Conservation (phyloP, 805 yeast species). For the Blastobotrys muscicola region DNA sequence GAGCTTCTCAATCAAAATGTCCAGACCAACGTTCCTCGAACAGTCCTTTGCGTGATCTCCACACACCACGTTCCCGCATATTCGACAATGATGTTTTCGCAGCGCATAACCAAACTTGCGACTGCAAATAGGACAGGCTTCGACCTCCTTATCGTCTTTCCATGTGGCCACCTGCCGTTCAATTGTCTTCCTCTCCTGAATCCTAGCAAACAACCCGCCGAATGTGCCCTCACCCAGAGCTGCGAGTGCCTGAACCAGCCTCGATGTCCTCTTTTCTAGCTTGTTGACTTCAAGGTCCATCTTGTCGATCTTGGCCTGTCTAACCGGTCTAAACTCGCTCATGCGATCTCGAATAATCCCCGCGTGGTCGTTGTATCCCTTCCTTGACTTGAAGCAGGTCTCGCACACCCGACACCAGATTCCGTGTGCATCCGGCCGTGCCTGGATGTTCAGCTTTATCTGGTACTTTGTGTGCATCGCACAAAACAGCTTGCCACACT, state of each 20-base stretch:
- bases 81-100: conserved; percentile 84
- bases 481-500: conserved; percentile 69
- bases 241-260: conserved; percentile 21
- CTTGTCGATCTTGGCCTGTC: conserved; percentile 40
- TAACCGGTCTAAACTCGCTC: conserved; percentile 28
- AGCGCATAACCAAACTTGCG: conserved; percentile 44
- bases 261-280: conserved; percentile 48
- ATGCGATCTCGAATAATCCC: conserved; percentile 44
- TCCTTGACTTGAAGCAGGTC: conserved; percentile 45
- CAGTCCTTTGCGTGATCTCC: conserved; percentile 55
- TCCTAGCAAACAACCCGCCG: conserved; percentile 23
- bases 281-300: conserved; percentile 44
- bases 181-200: conserved; percentile 25
- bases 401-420: conserved; percentile 66
- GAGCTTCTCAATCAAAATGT: conserved; percentile 24
- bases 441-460: conserved; percentile 40
- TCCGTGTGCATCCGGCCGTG: conserved; percentile 42
- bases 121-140: conserved; percentile 56
- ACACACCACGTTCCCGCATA: conserved; percentile 80
- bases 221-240: conserved; percentile 15
- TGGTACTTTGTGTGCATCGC: conserved; percentile 48
- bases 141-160: conserved; percentile 44
- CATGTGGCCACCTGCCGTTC: conserved; percentile 52
- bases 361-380: conserved; percentile 38
- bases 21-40: conserved; percentile 60